Conservation (phyloP, 805 yeast genomes). For the Saturnispora silvae region DNA sequence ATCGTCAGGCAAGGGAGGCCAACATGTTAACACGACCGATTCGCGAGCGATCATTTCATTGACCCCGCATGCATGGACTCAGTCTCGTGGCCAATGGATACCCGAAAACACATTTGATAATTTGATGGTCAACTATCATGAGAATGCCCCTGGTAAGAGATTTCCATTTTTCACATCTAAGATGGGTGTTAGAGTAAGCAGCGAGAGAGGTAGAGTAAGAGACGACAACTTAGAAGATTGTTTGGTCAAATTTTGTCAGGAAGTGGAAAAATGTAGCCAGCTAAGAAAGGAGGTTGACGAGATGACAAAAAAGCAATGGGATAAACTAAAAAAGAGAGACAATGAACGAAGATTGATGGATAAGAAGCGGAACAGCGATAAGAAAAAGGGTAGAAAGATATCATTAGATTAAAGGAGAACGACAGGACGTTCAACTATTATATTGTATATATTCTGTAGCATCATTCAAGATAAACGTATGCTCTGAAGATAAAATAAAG, state of each 20-base stretch:
- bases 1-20: constrained; percentile 52
- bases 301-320: constrained; percentile 35
- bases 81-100: constrained; percentile 35
- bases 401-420: constrained; percentile 12
- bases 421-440: neutral
- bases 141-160: constrained; percentile 11
- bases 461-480: neutral
- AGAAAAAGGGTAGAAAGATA: constrained; percentile 14
- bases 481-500: neutral
- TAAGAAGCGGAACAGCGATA: constrained; percentile 20
- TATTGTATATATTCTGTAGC: neutral
- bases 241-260: constrained; percentile 32
- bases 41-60: constrained; percentile 32
- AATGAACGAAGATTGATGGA: constrained; percentile 16
- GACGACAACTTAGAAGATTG: constrained; percentile 37
- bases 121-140: constrained; percentile 19
- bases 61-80: constrained; percentile 27
- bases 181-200: constrained; percentile 20
- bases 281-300: constrained; percentile 30
- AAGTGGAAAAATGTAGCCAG: constrained; percentile 29
- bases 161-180: constrained; percentile 21
- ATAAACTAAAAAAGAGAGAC: constrained; percentile 18
- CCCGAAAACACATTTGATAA: constrained; percentile 28
- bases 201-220: constrained; percentile 29
- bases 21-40: constrained; percentile 48